Percentiles rank a stretch among this genome's conserved stretches.
These are phyloP conservation scores for Ceratobasidium sp. DNA, from an alignment of 1,284 basidiomycete species.

Conservation along the genomic window DNA sequence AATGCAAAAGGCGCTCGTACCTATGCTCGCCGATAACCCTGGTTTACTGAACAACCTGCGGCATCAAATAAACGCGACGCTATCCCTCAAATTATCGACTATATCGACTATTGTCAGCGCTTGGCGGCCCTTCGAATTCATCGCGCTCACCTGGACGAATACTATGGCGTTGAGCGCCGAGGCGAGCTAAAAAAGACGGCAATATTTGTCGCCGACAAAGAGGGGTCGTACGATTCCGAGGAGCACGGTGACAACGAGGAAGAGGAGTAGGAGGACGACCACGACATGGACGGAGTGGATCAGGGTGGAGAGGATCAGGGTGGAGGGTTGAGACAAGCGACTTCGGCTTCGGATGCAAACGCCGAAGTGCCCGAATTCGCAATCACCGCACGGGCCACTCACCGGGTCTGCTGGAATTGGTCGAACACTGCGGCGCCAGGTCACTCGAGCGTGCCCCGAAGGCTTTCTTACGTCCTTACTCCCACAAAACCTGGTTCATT, in stretches of 20 bases:
- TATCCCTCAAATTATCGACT: not conserved
- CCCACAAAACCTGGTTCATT: no score
- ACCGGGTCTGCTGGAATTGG: no score
- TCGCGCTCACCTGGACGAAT: conserved; percentile 1
- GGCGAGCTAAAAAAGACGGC: not conserved
- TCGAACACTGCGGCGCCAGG: not conserved
- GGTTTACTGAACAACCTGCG: not conserved
- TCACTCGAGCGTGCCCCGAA: not conserved
- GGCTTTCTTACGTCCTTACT: not conserved
- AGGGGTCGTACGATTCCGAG: not conserved
- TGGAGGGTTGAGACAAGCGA: not conserved
- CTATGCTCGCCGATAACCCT: not conserved
- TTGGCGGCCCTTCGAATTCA: not conserved
- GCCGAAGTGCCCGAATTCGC: not conserved
- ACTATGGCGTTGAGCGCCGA: not conserved
- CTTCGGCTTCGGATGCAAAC: not conserved
- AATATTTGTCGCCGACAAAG: not conserved
- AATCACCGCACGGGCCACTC: not conserved
- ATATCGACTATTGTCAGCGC: not conserved
- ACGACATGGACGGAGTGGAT: not conserved
- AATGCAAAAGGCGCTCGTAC: conserved; percentile 6
- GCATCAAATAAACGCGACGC: not conserved
- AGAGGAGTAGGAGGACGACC: not conserved
- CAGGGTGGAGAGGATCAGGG: not conserved
- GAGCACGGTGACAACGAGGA: not conserved